These are phyloP conservation scores for Ichthyophthirius multifiliis DNA, from an alignment of 169 alveolate species.

Conservation along the genomic window DNA sequence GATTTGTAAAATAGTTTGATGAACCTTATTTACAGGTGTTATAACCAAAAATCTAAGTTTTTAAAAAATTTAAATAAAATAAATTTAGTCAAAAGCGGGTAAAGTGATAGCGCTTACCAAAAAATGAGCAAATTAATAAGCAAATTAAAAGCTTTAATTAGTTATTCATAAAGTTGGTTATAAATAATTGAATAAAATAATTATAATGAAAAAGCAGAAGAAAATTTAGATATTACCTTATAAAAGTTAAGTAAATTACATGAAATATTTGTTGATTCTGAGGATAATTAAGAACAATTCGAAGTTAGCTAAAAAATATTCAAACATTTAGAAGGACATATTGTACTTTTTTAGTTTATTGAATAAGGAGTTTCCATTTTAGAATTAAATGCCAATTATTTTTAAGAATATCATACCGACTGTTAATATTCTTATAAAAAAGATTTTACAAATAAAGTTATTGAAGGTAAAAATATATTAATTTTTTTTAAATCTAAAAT, in stretches of 20 bases:
- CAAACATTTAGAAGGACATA: constrained; percentile 34
- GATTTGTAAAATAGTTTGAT: constrained; percentile 24
- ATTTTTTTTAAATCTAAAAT: neutral
- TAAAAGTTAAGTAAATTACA: neutral
- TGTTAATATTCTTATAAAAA: constrained; percentile 24
- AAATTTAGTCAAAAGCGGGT: constrained; percentile 9
- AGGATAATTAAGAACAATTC: neutral
- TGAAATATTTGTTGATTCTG: neutral
- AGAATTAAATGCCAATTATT: constrained; percentile 8
- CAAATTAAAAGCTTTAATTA: constrained; percentile 13
- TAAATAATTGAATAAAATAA: constrained; percentile 27
- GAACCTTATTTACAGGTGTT: constrained; percentile 14
- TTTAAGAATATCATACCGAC: neutral
- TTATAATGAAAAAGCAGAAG: constrained; percentile 46
- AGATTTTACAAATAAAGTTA: constrained; percentile 16
- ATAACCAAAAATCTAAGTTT: constrained; percentile 13
- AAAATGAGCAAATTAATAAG: constrained; percentile 25
- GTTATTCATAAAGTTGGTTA: constrained; percentile 34
- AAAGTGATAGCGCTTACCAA: constrained; percentile 22
- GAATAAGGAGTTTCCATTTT: constrained; percentile 22
- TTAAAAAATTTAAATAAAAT: constrained; percentile 26
- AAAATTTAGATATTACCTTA: constrained; percentile 12
- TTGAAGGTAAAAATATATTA: neutral
- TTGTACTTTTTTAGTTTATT: constrained; percentile 10
- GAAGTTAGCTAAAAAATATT: constrained; percentile 32